Percentiles rank a stretch among this genome's conserved stretches.
phyloP scores from a whole-genome alignment of 768 basidiomycete genomes.

The Lactarius akahatsu region DNA sequence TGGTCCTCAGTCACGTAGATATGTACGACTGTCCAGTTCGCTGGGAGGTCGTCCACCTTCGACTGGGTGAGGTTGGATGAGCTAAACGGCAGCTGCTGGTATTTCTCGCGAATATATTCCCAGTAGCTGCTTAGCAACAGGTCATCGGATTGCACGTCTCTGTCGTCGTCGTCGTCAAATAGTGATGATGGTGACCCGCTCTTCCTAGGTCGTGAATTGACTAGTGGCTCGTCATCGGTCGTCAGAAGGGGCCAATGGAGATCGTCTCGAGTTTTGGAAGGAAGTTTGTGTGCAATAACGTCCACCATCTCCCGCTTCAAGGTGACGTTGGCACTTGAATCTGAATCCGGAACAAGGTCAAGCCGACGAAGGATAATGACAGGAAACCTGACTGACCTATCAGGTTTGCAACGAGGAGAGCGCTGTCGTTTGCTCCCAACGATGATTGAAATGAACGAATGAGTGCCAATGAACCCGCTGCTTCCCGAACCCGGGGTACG shows the following conservation, averaged over 20 bases:
- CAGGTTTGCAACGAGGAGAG: slow-evolving; percentile 58
- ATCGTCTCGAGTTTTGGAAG: slow-evolving; percentile 53
- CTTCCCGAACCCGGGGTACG: slow-evolving; percentile 72
- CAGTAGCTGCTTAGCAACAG: slow-evolving; percentile 56
- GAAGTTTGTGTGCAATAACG: slow-evolving; percentile 70
- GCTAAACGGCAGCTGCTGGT: slow-evolving; percentile 48
- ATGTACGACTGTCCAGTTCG: slow-evolving; percentile 80
- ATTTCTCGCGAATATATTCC: slow-evolving; percentile 54
- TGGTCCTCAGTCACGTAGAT: slow-evolving; percentile 83
- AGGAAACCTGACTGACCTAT: slow-evolving; percentile 46
- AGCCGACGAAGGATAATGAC: not conserved
- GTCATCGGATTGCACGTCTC: slow-evolving; percentile 36
- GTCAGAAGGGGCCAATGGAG: slow-evolving; percentile 68
- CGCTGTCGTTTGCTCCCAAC: slow-evolving; percentile 56
- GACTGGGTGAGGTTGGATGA: slow-evolving; percentile 43
- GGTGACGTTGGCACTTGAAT: slow-evolving; percentile 72
- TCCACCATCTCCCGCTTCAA: slow-evolving; percentile 86
- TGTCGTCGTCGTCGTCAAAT: slow-evolving; percentile 40
- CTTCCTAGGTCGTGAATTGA: slow-evolving; percentile 30
- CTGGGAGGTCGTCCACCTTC: slow-evolving; percentile 53
- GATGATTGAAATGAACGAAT: slow-evolving; percentile 78
- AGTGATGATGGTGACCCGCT: slow-evolving; percentile 30
- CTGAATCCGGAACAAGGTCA: slow-evolving; percentile 41
- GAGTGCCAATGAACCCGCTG: slow-evolving; percentile 65
- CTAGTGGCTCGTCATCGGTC: slow-evolving; percentile 44